Base-by-base conservation (phyloP, 176 grass and related monocot species). In the Carex cristatella region DNA sequence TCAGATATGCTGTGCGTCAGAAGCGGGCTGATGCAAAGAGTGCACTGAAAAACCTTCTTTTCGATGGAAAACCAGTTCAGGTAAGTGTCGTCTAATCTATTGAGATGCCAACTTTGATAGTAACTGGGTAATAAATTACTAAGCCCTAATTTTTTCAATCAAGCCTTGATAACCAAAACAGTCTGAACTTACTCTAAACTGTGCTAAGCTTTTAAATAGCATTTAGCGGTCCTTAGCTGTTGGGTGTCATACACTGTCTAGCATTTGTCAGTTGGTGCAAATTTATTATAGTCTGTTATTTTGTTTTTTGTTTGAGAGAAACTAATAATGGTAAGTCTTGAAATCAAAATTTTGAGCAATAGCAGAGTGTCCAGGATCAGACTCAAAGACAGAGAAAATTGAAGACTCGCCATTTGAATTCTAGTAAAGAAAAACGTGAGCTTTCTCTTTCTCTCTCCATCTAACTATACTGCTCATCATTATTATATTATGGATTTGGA, bases 21-120 rank as follows among this genome's bases (percentile, higher is more conserved):
- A 98, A 94, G 89, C 87, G 89, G 32, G 63, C 60, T 44, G 92
- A 94, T 81, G 86, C 95, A 12, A 94, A 88, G 88, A 81, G 62
- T 2, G 89, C 95, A 31, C 86, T 98, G 0, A 94, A 89, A 78
- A 91, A 91, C 82, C 55, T 98, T 81, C 85, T 91, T 59, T 87
- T 94, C 19, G 87, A 89, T 61, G 95, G 88, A 53, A 84, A 70
- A 60, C 55, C 88, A 4, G 89, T 42, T 84, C 88, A 91, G 92
- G 91, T 98, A 88, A 4, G 10, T 58, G 48, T 27, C 73, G 32
- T 33, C 14, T 31, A 23, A 57, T 79, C 19, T 56, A 16, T 14
- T 79, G 53, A 33, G 28, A 28, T 31, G 28, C 5, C 51, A 78
- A 7, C 27, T 72, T 46, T 46, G 27, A 79, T 32, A 18, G 16